Percentiles rank a stretch among this genome's conserved stretches.
phyloP scores from a whole-genome alignment of 2,329 filamentous ascomycete species.

The Claviceps cyperi region DNA sequence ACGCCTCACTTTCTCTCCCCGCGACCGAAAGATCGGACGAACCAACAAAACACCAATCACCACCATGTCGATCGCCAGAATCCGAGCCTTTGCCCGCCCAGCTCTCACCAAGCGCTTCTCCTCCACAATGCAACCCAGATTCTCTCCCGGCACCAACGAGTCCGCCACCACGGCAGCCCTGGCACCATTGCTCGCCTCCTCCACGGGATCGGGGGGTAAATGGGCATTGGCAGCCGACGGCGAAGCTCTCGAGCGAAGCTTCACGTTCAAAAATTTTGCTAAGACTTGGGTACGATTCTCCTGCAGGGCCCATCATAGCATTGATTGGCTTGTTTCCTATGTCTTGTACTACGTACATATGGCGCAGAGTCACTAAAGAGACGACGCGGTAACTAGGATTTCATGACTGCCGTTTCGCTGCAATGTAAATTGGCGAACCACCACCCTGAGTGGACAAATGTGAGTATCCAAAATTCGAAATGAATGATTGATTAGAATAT shows the following conservation, averaged over 20 bases:
- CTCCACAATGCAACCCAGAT: constrained; percentile 19
- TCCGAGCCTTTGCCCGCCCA: background rate
- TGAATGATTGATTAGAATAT: too few relatives aligned
- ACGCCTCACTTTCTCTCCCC: background rate
- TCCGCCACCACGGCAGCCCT: constrained; percentile 20
- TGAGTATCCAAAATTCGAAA: constrained; percentile 17
- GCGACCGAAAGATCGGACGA: background rate
- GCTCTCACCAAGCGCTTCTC: constrained; percentile 1
- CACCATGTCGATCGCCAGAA: background rate
- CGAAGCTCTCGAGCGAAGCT: constrained; percentile 42
- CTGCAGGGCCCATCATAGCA: too few relatives aligned
- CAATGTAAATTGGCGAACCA: constrained; percentile 56
- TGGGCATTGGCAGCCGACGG: constrained; percentile 39
- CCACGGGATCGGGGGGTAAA: constrained; percentile 18
- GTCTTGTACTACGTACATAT: too few relatives aligned
- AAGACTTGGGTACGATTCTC: constrained; percentile 43
- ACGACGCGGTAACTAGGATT: constrained; percentile 35
- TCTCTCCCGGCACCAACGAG: constrained; percentile 32
- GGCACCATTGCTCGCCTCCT: constrained; percentile 23
- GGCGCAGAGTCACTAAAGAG: background rate
- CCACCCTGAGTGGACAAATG: constrained; percentile 67
- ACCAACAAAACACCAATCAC: background rate
- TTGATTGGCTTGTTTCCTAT: too few relatives aligned
- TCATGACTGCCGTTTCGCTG: constrained; percentile 58
- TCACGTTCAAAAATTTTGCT: constrained; percentile 50